Percentiles rank a stretch among this genome's conserved stretches.
phyloP scores from a whole-genome alignment of 1,284 basidiomycete genomes.

The Thecaphora frezii region DNA sequence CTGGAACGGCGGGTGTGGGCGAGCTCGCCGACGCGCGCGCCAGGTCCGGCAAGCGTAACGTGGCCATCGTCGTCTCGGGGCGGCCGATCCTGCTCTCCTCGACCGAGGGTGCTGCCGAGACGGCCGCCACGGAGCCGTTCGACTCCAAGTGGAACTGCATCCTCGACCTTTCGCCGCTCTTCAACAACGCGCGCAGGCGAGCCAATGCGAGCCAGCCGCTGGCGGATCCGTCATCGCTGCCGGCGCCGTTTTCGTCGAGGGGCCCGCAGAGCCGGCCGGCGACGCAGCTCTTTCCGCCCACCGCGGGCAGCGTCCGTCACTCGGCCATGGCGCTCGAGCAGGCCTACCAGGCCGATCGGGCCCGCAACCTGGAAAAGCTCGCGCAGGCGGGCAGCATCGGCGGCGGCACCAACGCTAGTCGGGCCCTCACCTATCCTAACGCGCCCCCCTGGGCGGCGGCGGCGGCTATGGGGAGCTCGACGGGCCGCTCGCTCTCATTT shows the following conservation, averaged over 20 bases:
- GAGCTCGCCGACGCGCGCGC: neutral
- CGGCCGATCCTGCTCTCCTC: conserved; percentile 5
- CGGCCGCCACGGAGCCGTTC: conserved; percentile 13
- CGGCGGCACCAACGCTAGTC: neutral
- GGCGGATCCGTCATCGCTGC: neutral
- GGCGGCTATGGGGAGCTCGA: neutral
- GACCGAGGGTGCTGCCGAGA: no score
- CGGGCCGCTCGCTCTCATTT: neutral
- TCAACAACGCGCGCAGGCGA: neutral
- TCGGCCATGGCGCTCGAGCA: neutral
- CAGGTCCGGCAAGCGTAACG: conserved; percentile 12
- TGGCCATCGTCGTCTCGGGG: conserved; percentile 24
- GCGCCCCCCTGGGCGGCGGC: no score
- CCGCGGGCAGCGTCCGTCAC: neutral
- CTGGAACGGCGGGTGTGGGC: no score
- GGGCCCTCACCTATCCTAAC: neutral
- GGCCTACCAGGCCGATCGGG: neutral
- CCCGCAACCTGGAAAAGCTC: neutral
- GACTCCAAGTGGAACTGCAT: conserved; percentile 37
- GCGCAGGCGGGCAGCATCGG: neutral
- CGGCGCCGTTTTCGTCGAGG: neutral
- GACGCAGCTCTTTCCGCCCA: neutral
- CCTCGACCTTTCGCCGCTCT: conserved; percentile 12
- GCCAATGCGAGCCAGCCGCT: neutral
- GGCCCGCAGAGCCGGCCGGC: neutral